phyloP scores from a whole-genome alignment of 2,329 filamentous ascomycete species.

The Lasiodiplodia citricola region DNA sequence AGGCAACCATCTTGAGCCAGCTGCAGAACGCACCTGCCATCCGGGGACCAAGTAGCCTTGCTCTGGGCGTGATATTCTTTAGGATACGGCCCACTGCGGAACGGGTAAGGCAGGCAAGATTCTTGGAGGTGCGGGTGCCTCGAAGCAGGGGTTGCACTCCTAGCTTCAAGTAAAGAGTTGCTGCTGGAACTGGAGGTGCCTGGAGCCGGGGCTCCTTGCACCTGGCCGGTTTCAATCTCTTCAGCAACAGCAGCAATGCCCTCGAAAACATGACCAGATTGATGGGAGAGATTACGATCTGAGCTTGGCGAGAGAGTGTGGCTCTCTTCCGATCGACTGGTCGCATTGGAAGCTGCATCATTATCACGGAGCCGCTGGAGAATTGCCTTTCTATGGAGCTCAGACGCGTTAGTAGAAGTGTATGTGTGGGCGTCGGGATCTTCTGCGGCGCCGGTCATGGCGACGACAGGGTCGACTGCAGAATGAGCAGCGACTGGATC shows the following conservation, averaged over 20 bases:
- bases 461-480: not conserved
- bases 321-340: too few species aligned
- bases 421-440: not conserved
- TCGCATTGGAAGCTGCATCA: too few species aligned
- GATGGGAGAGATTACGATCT: too few species aligned
- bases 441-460: not conserved
- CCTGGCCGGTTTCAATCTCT: too few species aligned
- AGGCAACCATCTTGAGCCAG: constrained; percentile 57
- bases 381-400: too few species aligned
- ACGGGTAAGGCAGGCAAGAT: not conserved
- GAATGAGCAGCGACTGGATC: not conserved
- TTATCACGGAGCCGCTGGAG: too few species aligned
- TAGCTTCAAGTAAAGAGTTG: not conserved
- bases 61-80: constrained; percentile 29
- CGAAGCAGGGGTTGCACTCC: not conserved
- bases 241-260: not conserved
- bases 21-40: constrained; percentile 64
- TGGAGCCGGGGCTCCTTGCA: not conserved
- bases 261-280: not conserved
- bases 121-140: not conserved
- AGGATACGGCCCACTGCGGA: not conserved
- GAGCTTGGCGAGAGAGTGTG: too few species aligned
- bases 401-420: not conserved
- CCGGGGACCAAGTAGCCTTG: constrained; percentile 49
- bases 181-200: not conserved